Evolutionary conservation across 495 filamentous ascomycete species (phyloP), one percentile per base, ranked within the genome.

Genomic region (Tuber calosporum): DNA sequence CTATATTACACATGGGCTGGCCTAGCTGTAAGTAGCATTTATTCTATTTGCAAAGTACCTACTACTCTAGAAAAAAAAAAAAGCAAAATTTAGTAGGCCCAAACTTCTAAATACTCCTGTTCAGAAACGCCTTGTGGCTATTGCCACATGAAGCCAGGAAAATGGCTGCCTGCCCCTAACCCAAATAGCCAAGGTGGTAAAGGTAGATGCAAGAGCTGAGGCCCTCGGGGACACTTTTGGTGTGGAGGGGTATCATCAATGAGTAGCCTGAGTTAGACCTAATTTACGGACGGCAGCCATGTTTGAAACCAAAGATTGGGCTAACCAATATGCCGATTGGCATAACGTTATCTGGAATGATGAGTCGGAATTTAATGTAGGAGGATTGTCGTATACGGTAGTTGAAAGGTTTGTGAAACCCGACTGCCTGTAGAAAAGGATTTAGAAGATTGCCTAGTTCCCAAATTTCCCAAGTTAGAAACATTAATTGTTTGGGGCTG

Each of bases 191-290:
- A 8, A 62, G 48, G 38, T 69, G 0, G 20, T 69, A 8, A 66
- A 70, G 22, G 73, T 76, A 3, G 39, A 73, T n/a, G 45, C 48
- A 11, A 73, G 30, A 1, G 71, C 40, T 30, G 36, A 69, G 11
- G 66, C 53, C 0, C 45, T 76, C 2, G 11, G 70, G 1, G 39
- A 36, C 38, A 66, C 43, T 34, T 69, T 76, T 66, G 19, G 9
- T 4, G 45, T 40, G 20, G 67, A 43, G 37, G 66, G 67, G 4
- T 76, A 76, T 38, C 22, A 40, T 39, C 26, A 17, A 6, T 8
- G 26, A 4, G 30, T 69, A 7, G 66, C 74, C 0, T 26, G 66
- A 36, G 39, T 40, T 40, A n/a, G n/a, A n/a, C n/a, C n/a, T n/a
- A n/a, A n/a, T n/a, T n/a, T n/a, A n/a, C n/a, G n/a, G n/a, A n/a